These are phyloP conservation scores for Rhizopogon sp. DNA, from an alignment of 768 basidiomycete species.

Conservation along the genomic window DNA sequence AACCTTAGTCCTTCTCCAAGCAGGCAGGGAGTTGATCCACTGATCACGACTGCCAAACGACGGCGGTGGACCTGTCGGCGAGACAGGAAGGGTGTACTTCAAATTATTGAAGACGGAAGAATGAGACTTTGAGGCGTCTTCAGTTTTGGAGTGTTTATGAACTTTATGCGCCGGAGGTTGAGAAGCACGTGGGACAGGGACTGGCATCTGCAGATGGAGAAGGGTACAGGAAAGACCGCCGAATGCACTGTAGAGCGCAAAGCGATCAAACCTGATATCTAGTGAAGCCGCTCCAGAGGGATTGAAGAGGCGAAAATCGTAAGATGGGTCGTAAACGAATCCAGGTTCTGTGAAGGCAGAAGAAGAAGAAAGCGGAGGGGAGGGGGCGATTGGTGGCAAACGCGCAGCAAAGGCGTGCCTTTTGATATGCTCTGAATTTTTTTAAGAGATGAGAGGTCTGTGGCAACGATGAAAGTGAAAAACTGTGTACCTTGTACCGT, in stretches of 20 bases:
- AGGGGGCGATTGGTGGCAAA: constrained; percentile 48
- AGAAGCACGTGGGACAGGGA: constrained; percentile 66
- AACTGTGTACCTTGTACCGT: constrained; percentile 11
- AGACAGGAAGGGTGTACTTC: constrained; percentile 54
- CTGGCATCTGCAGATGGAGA: constrained; percentile 70
- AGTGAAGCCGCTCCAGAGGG: constrained; percentile 36
- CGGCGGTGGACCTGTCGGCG: constrained; percentile 57
- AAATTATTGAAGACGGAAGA: constrained; percentile 45
- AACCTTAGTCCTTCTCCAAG: constrained; percentile 66
- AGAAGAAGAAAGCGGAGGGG: constrained; percentile 22
- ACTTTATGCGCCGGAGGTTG: constrained; percentile 60
- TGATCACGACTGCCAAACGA: constrained; percentile 64
- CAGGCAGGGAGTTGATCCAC: constrained; percentile 68
- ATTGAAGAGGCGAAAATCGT: constrained; percentile 49
- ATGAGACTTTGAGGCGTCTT: constrained; percentile 30
- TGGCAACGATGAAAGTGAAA: constrained; percentile 4
- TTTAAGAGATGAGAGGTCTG: constrained; percentile 17
- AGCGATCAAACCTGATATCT: constrained; percentile 34
- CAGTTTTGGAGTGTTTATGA: constrained; percentile 51
- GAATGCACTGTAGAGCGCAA: constrained; percentile 38
- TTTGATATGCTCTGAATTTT: constrained; percentile 44
- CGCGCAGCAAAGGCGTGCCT: constrained; percentile 95
- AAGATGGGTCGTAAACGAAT: constrained; percentile 59
- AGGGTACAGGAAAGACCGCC: constrained; percentile 38
- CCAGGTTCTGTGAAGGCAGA: constrained; percentile 24